These are phyloP conservation scores for Pugionium cornutum DNA, from an alignment of 345 rosid genomes.

Conservation along the genomic window DNA sequence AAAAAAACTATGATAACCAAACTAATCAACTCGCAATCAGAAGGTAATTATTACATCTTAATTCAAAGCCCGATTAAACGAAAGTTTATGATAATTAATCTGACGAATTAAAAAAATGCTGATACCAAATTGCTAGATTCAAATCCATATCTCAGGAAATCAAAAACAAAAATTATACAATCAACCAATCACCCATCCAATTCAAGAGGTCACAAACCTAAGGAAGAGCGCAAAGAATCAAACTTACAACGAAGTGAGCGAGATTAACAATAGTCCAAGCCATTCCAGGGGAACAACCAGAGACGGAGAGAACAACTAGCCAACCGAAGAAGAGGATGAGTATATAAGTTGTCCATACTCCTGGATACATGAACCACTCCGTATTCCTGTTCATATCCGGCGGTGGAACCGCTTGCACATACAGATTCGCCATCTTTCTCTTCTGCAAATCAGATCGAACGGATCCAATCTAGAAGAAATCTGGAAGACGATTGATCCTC, in stretches of 20 bases:
- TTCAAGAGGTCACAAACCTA: no score
- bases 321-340: slow-evolving; percentile 70
- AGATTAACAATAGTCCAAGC: slow-evolving; percentile 88
- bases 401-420: slow-evolving; percentile 68
- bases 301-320: slow-evolving; percentile 67
- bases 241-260: slow-evolving; percentile 59
- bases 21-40: neutral
- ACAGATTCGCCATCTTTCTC: slow-evolving; percentile 48
- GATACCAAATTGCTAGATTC: slow-evolving; percentile 3
- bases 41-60: neutral
- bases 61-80: neutral
- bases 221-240: neutral
- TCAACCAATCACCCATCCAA: neutral
- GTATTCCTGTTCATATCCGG: slow-evolving; percentile 85
- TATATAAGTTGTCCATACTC: slow-evolving; percentile 80
- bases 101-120: neutral
- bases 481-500: neutral
- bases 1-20: neutral
- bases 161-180: neutral
- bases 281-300: slow-evolving; percentile 73
- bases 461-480: neutral
- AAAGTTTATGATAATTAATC: neutral
- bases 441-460: slow-evolving; percentile 8
- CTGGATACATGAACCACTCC: slow-evolving; percentile 86
- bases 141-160: slow-evolving; percentile 28